These are phyloP conservation scores for Penicillium pulvis DNA, from an alignment of 495 filamentous ascomycete genomes.

Conservation along the genomic window DNA sequence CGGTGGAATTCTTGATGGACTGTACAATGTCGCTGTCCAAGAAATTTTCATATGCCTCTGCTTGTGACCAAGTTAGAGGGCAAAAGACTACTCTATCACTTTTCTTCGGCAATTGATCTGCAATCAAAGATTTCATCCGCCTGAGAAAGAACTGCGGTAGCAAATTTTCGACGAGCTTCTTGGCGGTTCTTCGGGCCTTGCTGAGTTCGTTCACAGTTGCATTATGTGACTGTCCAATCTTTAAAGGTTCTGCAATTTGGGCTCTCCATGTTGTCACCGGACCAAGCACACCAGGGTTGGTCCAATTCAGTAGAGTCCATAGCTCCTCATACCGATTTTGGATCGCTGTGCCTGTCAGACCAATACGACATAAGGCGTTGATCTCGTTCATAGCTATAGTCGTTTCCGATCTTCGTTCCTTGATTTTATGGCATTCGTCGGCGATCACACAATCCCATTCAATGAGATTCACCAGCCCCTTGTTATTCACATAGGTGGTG, in stretches of 20 bases:
- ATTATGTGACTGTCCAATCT: slow-evolving; percentile 87
- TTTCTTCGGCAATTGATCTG: slow-evolving; percentile 95
- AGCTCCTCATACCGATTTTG: slow-evolving; percentile 98
- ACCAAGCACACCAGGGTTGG: slow-evolving; percentile 86
- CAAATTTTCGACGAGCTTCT: slow-evolving; percentile 82
- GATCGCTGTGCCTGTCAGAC: slow-evolving; percentile 93
- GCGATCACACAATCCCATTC: slow-evolving; percentile 97
- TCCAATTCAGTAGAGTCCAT: slow-evolving; percentile 97
- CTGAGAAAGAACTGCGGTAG: slow-evolving; percentile 92
- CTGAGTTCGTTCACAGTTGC: slow-evolving; percentile 85
- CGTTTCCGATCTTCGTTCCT: slow-evolving; percentile 73
- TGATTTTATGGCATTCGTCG: slow-evolving; percentile 93
- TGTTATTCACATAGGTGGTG: slow-evolving; percentile 76
- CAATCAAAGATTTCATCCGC: slow-evolving; percentile 90
- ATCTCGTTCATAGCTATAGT: slow-evolving; percentile 89
- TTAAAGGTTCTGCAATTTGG: slow-evolving; percentile 76
- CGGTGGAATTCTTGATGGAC: slow-evolving; percentile 65
- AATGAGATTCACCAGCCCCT: slow-evolving; percentile 75
- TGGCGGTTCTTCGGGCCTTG: slow-evolving; percentile 77
- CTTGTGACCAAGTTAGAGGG: slow-evolving; percentile 79
- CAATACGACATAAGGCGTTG: slow-evolving; percentile 91
- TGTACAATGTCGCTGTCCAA: slow-evolving; percentile 70
- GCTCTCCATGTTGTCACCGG: slow-evolving; percentile 76
- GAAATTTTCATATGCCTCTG: slow-evolving; percentile 82
- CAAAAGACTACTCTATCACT: slow-evolving; percentile 94